A percentile compares a stretch with the other conserved stretches of the same genome.
These are phyloP conservation scores for Blastocystis sp. DNA, from an alignment of 352 stramenopile genomes.

Conservation along the genomic window DNA sequence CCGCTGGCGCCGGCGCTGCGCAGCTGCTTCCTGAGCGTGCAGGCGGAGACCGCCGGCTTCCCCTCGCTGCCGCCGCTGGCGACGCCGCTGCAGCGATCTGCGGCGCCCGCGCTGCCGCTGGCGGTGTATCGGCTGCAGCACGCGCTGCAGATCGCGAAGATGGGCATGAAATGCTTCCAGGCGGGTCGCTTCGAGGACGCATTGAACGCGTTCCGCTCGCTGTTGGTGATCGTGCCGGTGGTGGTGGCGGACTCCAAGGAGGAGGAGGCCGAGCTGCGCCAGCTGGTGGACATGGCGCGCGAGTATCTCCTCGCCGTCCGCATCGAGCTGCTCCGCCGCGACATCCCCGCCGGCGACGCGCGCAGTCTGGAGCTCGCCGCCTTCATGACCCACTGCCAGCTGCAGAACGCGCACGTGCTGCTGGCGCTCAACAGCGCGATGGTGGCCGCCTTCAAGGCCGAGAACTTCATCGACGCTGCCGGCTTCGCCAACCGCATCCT, in stretches of 20 bases:
- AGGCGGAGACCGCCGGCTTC: conserved; percentile 73
- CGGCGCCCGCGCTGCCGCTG: conserved; percentile 74
- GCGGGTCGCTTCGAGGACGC: conserved; percentile 92
- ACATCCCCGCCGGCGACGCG: conserved; percentile 66
- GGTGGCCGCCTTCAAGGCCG: conserved; percentile 95
- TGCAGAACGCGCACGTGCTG: conserved; percentile 90
- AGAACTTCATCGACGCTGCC: conserved; percentile 96
- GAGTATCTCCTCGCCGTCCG: conserved; percentile 94
- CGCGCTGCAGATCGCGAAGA: conserved; percentile 77
- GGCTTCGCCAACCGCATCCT: conserved; percentile 94
- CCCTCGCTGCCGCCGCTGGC: conserved; percentile 68
- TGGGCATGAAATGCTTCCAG: conserved; percentile 88
- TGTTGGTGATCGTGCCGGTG: conserved; percentile 85
- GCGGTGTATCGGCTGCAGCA: conserved; percentile 76
- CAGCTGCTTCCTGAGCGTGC: conserved; percentile 70
- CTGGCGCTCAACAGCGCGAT: conserved; percentile 96
- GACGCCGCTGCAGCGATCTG: conserved; percentile 73
- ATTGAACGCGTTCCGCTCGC: conserved; percentile 77
- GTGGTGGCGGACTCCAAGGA: conserved; percentile 79
- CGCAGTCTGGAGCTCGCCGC: conserved; percentile 88
- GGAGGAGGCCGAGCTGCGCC: conserved; percentile 80
- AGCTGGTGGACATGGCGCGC: conserved; percentile 83
- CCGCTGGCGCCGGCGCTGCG: conserved; percentile 80
- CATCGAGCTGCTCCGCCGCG: conserved; percentile 73
- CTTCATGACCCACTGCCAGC: conserved; percentile 97